Evolutionary conservation across 768 basidiomycete genomes (phyloP), one percentile per base, ranked within the genome.

Genomic region (Psilocybe subaeruginosa): DNA sequence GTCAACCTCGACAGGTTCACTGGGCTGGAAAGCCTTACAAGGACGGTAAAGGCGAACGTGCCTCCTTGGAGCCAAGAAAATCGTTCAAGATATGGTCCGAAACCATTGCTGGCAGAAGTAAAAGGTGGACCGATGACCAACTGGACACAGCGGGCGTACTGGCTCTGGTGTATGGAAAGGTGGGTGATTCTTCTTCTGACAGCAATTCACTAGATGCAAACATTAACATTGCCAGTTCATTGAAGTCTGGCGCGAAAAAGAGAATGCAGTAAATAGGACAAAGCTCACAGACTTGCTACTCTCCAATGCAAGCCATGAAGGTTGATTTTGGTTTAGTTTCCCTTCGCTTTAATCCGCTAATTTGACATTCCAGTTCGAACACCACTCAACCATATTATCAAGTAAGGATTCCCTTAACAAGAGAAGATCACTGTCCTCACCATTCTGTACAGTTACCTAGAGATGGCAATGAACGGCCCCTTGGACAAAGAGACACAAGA

Each of bases 241-340:
- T 63, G 89, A 90, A 68, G 92, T 92, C 6, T 93, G 92, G 92
- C 75, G 92, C 63, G 87, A 93, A 71, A 92, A 92, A 71, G 90
- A 93, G 70, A 83, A 76, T 43, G 90, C 89, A 2, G 68, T 91
- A 59, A 85, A 89, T 61, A 84, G 85, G 4, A 92, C 86, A 37
- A 88, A 87, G 70, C 74, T 93, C 23, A 91, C 91, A 2, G 89
- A 87, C 56, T 74, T 93, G 11, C 69, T 95, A 39, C 75, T 95
- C 7, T 88, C 89, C 6, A 93, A 95, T 72, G 92, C 92, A 4
- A 89, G 86, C 63, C 92, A 95, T 68, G 92, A 93, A 80, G 89
- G 90, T 85, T 66, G 52, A 66, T 65, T 43, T 23, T 23, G 23
- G 23, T 52, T 31, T 31, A 41, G 16, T 7, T 53, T 23, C 23